Conservation (phyloP, 2,329 filamentous ascomycete species). For the Thelonectria rubi region DNA sequence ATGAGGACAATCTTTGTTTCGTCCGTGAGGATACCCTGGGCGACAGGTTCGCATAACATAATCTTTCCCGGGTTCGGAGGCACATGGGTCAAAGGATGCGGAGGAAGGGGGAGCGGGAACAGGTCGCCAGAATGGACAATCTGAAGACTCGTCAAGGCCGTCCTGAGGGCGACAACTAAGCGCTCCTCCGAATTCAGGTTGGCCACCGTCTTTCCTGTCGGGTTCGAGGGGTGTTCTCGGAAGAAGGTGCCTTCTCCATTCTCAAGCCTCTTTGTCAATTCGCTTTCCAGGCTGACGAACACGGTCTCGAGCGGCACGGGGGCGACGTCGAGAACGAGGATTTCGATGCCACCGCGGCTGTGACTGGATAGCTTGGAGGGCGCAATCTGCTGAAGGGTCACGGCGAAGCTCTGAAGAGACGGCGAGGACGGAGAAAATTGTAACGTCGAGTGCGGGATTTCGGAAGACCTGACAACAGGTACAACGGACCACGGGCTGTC, state of each 20-base stretch:
- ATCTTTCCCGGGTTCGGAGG: constrained; percentile 87
- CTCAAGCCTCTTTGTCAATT: constrained; percentile 81
- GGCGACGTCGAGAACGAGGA: constrained; percentile 81
- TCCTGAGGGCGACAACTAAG: constrained; percentile 73
- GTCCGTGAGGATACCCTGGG: constrained; percentile 82
- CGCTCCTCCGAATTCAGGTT: constrained; percentile 61
- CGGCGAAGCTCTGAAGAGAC: constrained; percentile 81
- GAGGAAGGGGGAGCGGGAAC: constrained; percentile 77
- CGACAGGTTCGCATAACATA: constrained; percentile 91
- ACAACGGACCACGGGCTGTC: constrained; percentile 85
- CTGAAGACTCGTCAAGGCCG: constrained; percentile 75
- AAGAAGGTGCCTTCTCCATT: constrained; percentile 86
- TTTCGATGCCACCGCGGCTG: constrained; percentile 81
- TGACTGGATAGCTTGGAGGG: constrained; percentile 78
- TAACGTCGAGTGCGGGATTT: constrained; percentile 78
- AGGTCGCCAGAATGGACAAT: constrained; percentile 88
- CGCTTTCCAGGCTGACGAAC: constrained; percentile 85
- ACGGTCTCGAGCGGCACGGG: constrained; percentile 84
- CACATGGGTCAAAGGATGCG: constrained; percentile 87
- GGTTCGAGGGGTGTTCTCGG: constrained; percentile 62
- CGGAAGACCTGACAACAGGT: constrained; percentile 72
- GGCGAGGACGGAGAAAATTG: constrained; percentile 78
- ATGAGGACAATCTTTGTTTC: constrained; percentile 86
- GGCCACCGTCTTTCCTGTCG: constrained; percentile 49
- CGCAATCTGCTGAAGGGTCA: constrained; percentile 75